These are phyloP conservation scores for Deuterostichococcus epilithicus DNA, from an alignment of 139 green algal species.

Conservation along the genomic window DNA sequence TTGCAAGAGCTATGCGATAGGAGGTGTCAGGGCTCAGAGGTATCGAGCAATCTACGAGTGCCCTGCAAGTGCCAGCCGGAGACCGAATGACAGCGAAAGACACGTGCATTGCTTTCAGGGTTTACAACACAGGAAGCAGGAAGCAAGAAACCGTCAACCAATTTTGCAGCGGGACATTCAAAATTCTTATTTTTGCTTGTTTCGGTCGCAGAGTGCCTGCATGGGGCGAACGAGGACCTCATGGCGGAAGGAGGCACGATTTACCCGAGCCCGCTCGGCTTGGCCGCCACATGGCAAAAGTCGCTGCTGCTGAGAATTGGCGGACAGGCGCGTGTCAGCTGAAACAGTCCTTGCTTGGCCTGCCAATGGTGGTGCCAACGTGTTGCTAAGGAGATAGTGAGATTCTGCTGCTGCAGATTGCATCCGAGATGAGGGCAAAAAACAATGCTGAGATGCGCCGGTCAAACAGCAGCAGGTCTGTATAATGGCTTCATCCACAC, in stretches of 20 bases:
- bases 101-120: neutral
- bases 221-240: conserved; percentile 11
- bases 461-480: neutral
- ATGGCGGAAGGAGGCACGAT: conserved; percentile 10
- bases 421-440: conserved; percentile 25
- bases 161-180: neutral
- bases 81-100: neutral
- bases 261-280: conserved; percentile 26
- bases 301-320: conserved; percentile 15
- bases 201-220: conserved; percentile 20
- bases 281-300: conserved; percentile 28
- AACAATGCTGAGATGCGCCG: conserved; percentile 13
- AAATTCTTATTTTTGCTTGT: neutral
- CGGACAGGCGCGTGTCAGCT: no score
- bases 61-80: no score
- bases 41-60: no score
- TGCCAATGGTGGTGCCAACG: neutral
- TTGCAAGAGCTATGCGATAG: neutral
- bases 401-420: conserved; percentile 4
- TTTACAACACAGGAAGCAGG: neutral
- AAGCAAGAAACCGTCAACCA: neutral
- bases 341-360: neutral
- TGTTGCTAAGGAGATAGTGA: neutral
- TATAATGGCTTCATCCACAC: neutral
- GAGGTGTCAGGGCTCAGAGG: neutral